A percentile compares a stretch with the other conserved stretches of the same genome.
phyloP scores from a whole-genome alignment of 371 early-diverging fungal species.

The Rhizopus stolonifer region DNA sequence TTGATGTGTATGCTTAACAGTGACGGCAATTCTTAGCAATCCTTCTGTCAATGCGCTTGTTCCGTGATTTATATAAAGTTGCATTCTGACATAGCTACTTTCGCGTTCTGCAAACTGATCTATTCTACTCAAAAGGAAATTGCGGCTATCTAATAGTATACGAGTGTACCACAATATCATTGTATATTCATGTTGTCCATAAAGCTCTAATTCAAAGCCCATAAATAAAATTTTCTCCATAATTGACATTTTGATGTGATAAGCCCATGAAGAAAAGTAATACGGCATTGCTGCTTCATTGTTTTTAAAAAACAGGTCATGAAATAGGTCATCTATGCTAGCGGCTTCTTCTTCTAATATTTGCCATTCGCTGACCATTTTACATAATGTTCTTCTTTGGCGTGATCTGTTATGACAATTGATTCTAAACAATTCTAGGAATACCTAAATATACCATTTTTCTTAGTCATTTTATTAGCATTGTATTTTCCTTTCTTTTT shows the following conservation, averaged over 20 bases:
- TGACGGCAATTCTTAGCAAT: conserved; percentile 32
- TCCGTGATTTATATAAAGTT: conserved; percentile 14
- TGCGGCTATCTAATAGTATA: conserved; percentile 37
- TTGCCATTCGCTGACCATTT: conserved; percentile 68
- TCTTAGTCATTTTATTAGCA: neutral
- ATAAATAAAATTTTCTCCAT: conserved; percentile 59
- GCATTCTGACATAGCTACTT: conserved; percentile 4
- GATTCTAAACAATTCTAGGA: conserved; percentile 60
- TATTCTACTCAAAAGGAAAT: conserved; percentile 38
- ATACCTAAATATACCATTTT: conserved; percentile 47
- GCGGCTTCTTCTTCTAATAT: conserved; percentile 58
- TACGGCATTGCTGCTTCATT: conserved; percentile 31
- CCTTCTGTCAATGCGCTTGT: conserved; percentile 28
- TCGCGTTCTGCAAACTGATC: neutral
- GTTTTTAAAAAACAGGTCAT: conserved; percentile 5
- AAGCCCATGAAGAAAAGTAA: conserved; percentile 76
- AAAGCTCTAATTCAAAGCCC: conserved; percentile 76
- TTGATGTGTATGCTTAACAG: conserved; percentile 41
- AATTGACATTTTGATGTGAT: conserved; percentile 64
- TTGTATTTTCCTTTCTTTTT: neutral
- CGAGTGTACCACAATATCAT: conserved; percentile 65
- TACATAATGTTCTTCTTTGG: conserved; percentile 64
- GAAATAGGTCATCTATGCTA: conserved; percentile 31
- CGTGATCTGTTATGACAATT: conserved; percentile 73
- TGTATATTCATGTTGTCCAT: conserved; percentile 64